A percentile compares a stretch with the other conserved stretches of the same genome.
Conservation (phyloP, 805 yeast species). For the Suhomyces sp. region DNA sequence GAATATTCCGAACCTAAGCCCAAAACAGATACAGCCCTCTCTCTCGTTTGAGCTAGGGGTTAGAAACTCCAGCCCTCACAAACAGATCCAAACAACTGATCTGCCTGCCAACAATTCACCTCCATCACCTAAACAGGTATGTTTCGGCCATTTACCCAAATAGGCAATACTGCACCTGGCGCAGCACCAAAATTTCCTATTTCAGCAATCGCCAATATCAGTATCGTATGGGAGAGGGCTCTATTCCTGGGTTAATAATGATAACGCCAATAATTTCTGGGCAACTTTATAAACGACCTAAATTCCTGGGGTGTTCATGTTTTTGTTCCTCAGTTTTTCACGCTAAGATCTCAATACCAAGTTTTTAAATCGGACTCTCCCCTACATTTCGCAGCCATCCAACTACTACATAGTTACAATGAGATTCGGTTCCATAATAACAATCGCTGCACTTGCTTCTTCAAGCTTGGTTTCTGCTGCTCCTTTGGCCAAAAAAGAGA, state of each 20-base stretch:
- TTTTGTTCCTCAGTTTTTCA: not conserved
- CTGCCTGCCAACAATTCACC: conserved; percentile 34
- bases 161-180: conserved; percentile 2
- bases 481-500: conserved; percentile 13
- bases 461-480: conserved; percentile 22
- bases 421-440: conserved; percentile 18
- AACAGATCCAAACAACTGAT: not conserved
- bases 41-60: not conserved
- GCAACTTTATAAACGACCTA: not conserved
- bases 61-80: not conserved
- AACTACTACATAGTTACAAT: conserved; percentile 7
- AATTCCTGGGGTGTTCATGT: not conserved
- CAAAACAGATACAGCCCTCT: not conserved
- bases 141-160: conserved; percentile 20
- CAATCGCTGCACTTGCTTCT: conserved; percentile 16
- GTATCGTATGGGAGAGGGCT: not conserved
- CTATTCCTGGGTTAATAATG: not conserved
- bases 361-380: not conserved
- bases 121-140: conserved; percentile 34
- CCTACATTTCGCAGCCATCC: conserved; percentile 3
- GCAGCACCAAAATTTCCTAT: not conserved
- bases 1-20: not conserved
- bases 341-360: not conserved
- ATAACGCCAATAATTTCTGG: not conserved
- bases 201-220: not conserved